Base-by-base conservation (phyloP, 805 yeast species). In the Kodamaea nitidulidarum region DNA sequence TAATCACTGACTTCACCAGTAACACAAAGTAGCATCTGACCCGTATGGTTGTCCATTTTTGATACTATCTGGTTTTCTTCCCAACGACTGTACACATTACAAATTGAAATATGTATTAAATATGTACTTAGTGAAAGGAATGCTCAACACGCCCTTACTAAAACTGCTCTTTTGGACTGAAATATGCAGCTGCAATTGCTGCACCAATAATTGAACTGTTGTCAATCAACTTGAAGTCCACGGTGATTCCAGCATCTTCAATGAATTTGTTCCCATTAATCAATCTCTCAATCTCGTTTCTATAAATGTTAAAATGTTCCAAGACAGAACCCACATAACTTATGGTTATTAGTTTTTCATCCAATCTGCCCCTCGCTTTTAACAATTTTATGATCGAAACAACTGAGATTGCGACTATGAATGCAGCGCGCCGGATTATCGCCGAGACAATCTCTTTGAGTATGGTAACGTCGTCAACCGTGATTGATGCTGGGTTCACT, bases 271-370 rank as follows among this genome's bases (percentile, higher is more conserved):
- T 49, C 25, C 54, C 50, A 38, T 56, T 56, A 32, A 54, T 54
- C 26, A 38, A 48, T 10, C 38, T 28, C 18, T 43, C 34, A 16
- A 62, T 61, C 47, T 60, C 45, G 36, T 40, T 41, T 38, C 76
- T 53, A 48, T 72, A 72, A 11, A 48, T 42, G 22, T 52, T 42
- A 46, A 75, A 76, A 46, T 71, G 60, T n/a, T 58, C 54, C 39
- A 78, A 54, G 32, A 77, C 71, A 1, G 78, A 70, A 1, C 83
- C 83, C 18, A 75, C 74, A 47, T 61, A 77, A 8, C 75, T 71
- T 15, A 77, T 66, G 31, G 41, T 37, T 15, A 32, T 35, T 18
- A 41, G 30, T n/a, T 37, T 35, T 4, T 52, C 47, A 14, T 44
- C 41, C 11, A 50, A 46, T 16, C 57, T 55, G 38, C 50, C 55